These are phyloP conservation scores for Phialophora tarda DNA, from an alignment of 2,329 filamentous ascomycete genomes.

Conservation along the genomic window DNA sequence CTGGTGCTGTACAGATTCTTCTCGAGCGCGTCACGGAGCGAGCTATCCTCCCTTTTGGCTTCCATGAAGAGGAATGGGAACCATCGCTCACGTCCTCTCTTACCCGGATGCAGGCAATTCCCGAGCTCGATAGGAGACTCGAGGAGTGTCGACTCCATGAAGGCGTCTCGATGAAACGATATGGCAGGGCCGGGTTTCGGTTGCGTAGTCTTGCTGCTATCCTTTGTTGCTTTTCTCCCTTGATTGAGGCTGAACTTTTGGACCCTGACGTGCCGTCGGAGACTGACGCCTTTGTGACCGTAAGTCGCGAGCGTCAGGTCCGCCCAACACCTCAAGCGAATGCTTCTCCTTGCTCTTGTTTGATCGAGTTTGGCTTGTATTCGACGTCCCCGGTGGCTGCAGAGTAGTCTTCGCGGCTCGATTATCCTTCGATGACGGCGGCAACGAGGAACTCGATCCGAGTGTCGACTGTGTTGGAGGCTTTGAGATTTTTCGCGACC, in stretches of 20 bases:
- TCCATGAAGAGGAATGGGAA: too few species aligned
- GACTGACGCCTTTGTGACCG: conserved; percentile 3
- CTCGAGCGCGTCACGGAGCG: conserved; percentile 11
- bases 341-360: conserved; percentile 2
- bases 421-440: not conserved
- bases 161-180: too few species aligned
- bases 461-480: not conserved
- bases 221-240: too few species aligned
- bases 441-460: conserved; percentile 3
- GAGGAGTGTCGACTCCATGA: too few species aligned
- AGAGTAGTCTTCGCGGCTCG: conserved; percentile 2
- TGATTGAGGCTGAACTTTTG: not conserved
- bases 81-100: too few species aligned
- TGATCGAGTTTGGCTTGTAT: conserved; percentile 3
- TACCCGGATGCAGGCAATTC: too few species aligned
- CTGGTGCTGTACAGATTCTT: conserved; percentile 19
- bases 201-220: too few species aligned
- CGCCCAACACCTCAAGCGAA: not conserved
- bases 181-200: too few species aligned
- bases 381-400: conserved; percentile 2
- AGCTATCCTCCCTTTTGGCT: too few species aligned
- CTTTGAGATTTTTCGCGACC: too few species aligned
- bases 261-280: not conserved
- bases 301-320: conserved; percentile 6
- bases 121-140: too few species aligned